Conservation (phyloP, 2,329 filamentous ascomycete species). For the Colletotrichum sp. region DNA sequence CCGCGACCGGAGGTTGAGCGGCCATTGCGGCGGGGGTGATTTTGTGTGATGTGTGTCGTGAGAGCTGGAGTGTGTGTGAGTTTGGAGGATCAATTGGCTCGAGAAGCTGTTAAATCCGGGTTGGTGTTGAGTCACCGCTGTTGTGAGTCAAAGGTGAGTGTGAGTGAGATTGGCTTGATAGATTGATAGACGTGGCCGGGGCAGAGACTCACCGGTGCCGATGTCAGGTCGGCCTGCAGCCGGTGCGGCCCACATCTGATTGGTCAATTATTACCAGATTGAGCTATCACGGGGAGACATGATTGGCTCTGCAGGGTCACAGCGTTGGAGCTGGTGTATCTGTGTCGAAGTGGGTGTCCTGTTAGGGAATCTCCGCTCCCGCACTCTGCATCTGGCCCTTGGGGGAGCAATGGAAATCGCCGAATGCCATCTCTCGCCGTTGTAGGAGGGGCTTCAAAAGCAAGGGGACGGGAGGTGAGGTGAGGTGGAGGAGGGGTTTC, state of each 20-base stretch:
- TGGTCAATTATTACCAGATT: conserved; percentile 13
- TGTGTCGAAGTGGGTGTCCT: background rate
- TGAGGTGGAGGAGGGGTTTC: background rate
- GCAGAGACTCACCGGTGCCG: background rate
- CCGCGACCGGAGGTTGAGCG: conserved; percentile 27
- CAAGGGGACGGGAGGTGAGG: background rate
- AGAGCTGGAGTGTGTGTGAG: background rate
- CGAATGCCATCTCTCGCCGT: background rate
- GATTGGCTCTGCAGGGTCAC: background rate
- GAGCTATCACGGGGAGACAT: background rate
- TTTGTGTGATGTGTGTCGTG: background rate
- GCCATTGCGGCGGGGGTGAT: conserved; percentile 30
- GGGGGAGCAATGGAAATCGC: background rate
- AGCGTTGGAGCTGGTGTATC: background rate
- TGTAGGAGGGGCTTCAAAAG: background rate
- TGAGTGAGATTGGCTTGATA: background rate
- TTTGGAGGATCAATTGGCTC: background rate
- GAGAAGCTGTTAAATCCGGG: background rate
- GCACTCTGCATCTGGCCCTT: background rate
- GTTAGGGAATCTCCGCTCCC: conserved; percentile 20
- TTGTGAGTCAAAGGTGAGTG: conserved; percentile 14
- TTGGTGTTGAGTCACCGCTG: background rate
- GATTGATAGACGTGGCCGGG: background rate
- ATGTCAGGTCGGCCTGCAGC: background rate
- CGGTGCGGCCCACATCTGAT: conserved; percentile 10